Conservation (phyloP, 2,329 filamentous ascomycete genomes). For the Lachnellula cervina region DNA sequence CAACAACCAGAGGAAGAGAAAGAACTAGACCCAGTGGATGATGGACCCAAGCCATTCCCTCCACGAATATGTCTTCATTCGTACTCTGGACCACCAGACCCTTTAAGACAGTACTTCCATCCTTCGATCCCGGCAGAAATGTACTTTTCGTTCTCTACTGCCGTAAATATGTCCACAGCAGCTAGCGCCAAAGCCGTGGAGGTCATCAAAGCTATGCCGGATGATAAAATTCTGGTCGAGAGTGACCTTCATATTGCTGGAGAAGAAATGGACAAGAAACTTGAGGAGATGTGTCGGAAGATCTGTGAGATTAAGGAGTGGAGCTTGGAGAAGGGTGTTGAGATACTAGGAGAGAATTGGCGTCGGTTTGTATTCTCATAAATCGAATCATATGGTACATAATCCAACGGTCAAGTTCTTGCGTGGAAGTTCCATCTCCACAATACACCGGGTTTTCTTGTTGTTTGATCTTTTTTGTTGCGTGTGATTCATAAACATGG, state of each 20-base stretch:
- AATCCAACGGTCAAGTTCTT: background rate
- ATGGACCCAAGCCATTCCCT: constrained; percentile 61
- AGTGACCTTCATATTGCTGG: constrained; percentile 87
- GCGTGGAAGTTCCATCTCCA: too few species aligned
- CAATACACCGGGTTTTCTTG: too few species aligned
- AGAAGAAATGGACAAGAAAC: constrained; percentile 66
- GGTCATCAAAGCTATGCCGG: constrained; percentile 67
- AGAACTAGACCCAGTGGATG: constrained; percentile 32
- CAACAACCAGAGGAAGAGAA: constrained; percentile 31
- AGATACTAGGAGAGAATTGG: constrained; percentile 69
- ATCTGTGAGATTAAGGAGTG: constrained; percentile 78
- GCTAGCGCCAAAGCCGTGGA: constrained; percentile 46
- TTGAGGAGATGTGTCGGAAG: constrained; percentile 71
- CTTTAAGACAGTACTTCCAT: constrained; percentile 72
- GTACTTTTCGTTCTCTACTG: constrained; percentile 83
- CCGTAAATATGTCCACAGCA: constrained; percentile 68
- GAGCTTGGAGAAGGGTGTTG: constrained; percentile 66
- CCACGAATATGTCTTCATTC: constrained; percentile 91
- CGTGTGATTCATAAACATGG: too few species aligned
- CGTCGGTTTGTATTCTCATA: constrained; percentile 51
- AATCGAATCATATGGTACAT: background rate
- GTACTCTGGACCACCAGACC: constrained; percentile 73
- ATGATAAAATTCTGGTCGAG: constrained; percentile 76
- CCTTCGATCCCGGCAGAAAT: constrained; percentile 68
- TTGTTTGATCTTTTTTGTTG: too few species aligned